These are phyloP conservation scores for Paramarasmius palmivorus DNA, from an alignment of 1,284 basidiomycete genomes.

Conservation along the genomic window DNA sequence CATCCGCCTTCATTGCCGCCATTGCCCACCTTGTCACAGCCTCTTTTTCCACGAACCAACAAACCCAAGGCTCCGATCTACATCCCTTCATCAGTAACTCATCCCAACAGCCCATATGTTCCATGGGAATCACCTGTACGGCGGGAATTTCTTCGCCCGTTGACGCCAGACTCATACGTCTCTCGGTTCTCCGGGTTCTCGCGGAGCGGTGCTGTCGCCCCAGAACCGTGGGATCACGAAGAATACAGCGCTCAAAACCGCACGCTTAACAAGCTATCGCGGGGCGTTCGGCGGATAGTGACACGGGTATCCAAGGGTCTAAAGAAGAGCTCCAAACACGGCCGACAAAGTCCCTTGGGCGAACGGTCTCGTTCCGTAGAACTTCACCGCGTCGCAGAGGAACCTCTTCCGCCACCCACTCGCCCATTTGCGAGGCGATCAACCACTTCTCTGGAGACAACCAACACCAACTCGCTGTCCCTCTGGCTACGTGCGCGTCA, in stretches of 20 bases:
- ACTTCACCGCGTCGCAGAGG: not conserved
- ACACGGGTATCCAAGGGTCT: slow-evolving; percentile 13
- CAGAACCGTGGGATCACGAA: slow-evolving; percentile 34
- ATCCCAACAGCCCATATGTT: slow-evolving; percentile 50
- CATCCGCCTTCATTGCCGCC: slow-evolving; percentile 12
- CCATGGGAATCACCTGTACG: slow-evolving; percentile 42
- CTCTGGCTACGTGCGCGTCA: slow-evolving; percentile 40
- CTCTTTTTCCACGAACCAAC: slow-evolving; percentile 11
- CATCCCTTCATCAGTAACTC: slow-evolving; percentile 17
- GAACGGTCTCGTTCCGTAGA: not conserved
- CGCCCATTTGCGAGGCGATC: slow-evolving; percentile 7
- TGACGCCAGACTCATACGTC: slow-evolving; percentile 26
- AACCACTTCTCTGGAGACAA: slow-evolving; percentile 26
- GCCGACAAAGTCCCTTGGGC: not conserved
- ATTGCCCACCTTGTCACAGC: slow-evolving; percentile 16
- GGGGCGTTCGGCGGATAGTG: slow-evolving; percentile 21
- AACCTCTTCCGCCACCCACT: not conserved
- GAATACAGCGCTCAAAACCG: slow-evolving; percentile 13
- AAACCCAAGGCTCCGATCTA: slow-evolving; percentile 8
- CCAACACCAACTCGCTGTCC: slow-evolving; percentile 34
- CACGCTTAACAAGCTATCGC: slow-evolving; percentile 21
- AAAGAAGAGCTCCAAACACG: not conserved
- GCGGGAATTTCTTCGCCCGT: slow-evolving; percentile 34
- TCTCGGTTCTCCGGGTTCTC: slow-evolving; percentile 21
- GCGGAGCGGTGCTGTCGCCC: slow-evolving; percentile 38